Conservation (phyloP, 805 yeast genomes). For the Cyberlindnera euphorbiiphila region DNA sequence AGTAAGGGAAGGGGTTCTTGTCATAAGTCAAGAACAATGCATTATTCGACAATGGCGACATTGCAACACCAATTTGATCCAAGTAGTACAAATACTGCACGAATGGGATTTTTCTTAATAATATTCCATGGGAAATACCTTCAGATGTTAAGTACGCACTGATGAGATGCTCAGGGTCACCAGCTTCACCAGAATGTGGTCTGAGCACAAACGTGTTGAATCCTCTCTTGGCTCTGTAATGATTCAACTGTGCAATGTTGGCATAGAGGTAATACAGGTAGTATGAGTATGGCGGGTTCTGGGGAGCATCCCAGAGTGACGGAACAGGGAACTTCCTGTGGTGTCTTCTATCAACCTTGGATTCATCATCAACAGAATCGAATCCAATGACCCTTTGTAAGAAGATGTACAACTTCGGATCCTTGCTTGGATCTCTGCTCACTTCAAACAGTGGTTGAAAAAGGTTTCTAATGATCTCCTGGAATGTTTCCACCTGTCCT, state of each 20-base stretch:
- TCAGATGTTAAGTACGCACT: slow-evolving; percentile 86
- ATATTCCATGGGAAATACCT: slow-evolving; percentile 92
- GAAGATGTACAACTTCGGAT: slow-evolving; percentile 89
- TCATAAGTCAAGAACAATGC: slow-evolving; percentile 95
- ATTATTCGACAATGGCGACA: slow-evolving; percentile 97
- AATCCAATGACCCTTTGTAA: slow-evolving; percentile 94
- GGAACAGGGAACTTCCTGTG: slow-evolving; percentile 87
- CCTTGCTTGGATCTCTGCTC: slow-evolving; percentile 73
- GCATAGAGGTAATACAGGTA: slow-evolving; percentile 87
- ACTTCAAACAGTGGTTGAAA: slow-evolving; percentile 91
- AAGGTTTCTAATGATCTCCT: slow-evolving; percentile 71
- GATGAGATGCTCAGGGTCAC: slow-evolving; percentile 95
- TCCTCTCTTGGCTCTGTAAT: slow-evolving; percentile 71
- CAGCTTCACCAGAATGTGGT: slow-evolving; percentile 99
- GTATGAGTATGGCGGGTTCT: slow-evolving; percentile 97
- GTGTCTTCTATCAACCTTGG: slow-evolving; percentile 80
- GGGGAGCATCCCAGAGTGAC: slow-evolving; percentile 66
- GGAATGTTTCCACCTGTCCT: slow-evolving; percentile 66
- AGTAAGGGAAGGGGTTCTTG: slow-evolving; percentile 90
- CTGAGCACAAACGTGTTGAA: slow-evolving; percentile 90
- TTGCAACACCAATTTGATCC: slow-evolving; percentile 95
- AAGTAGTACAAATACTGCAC: slow-evolving; percentile 89
- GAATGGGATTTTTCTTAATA: slow-evolving; percentile 89
- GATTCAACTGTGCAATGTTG: slow-evolving; percentile 80
- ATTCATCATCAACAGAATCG: slow-evolving; percentile 98